A percentile compares a stretch with the other conserved stretches of the same genome.
Evolutionary conservation across 2,329 filamentous ascomycete genomes (phyloP).

Genomic region (Scedosporium boydii): DNA sequence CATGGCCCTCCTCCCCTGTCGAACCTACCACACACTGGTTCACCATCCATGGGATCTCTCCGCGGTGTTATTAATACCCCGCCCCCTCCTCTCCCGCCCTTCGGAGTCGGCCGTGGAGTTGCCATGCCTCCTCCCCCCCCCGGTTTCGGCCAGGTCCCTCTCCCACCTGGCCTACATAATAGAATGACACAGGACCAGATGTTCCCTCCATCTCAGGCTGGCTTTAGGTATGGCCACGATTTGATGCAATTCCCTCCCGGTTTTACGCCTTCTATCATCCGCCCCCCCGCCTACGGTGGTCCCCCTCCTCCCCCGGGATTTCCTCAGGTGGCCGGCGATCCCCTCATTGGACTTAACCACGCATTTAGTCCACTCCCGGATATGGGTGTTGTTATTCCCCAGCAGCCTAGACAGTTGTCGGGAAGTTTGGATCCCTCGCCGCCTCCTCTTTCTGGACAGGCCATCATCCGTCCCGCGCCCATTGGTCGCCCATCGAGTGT

Average conservation of each 20-base stretch:
- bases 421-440: slow-evolving; percentile 8
- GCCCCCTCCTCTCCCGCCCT: not conserved
- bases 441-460: not conserved
- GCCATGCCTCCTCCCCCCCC: slow-evolving; percentile 23
- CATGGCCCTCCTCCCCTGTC: not conserved
- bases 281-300: slow-evolving; percentile 32
- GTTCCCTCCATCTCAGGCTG: slow-evolving; percentile 22
- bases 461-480: slow-evolving; percentile 50
- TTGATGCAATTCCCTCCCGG: slow-evolving; percentile 42
- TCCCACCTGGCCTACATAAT: slow-evolving; percentile 43
- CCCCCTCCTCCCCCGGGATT: slow-evolving; percentile 29
- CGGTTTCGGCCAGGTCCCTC: slow-evolving; percentile 34
- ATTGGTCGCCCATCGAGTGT: slow-evolving; percentile 81
- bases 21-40: not conserved
- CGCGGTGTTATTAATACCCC: slow-evolving; percentile 1
- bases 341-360: not conserved
- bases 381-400: not conserved
- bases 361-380: slow-evolving; percentile 1
- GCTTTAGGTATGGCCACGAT: slow-evolving; percentile 34
- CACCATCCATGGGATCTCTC: slow-evolving; percentile 4
- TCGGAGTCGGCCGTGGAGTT: not conserved
- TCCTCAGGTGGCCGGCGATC: slow-evolving; percentile 13
- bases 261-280: slow-evolving; percentile 32
- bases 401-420: slow-evolving; percentile 7
- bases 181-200: slow-evolving; percentile 44